Base-by-base conservation (phyloP, 1,139 yeast genomes). In the Lizanozyma gosingica region DNA sequence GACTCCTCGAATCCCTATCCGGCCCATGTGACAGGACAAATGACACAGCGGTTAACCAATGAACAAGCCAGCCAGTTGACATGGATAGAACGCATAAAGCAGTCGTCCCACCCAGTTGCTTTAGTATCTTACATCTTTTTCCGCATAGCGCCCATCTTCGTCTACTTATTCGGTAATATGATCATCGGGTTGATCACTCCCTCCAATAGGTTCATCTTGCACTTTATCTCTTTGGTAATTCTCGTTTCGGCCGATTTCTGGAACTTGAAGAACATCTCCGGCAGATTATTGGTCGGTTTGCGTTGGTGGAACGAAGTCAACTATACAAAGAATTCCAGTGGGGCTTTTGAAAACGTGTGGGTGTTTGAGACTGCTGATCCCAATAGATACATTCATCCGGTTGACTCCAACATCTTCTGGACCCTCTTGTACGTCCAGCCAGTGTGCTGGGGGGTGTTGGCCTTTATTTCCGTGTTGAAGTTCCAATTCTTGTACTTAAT, bases 341-440 rank as follows among this genome's bases (percentile, higher is more conserved):
- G 92, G 3, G 68, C 63, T 17, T 65, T 65, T 34, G 83, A 81
- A 47, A 81, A 85, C 46, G 77, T 83, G 15, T 86, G 95, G 95
- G 94, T 86, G 15, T 86, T 86, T 57, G 95, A 86, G 58, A 79
- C 87, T 2, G 92, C 94, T 2, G 86, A 84, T 53, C 94, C 94
- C 1, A 73, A 74, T 44, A 71, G 94, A 40, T 78, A 82, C 49
- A 84, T 90, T 51, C 92, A 90, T 54, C 95, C 96, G 27, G 85
- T 92, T 39, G 98, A 92, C 56, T 82, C 94, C 4, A 83, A 80
- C 51, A 74, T 86, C 42, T 92, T 92, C 55, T 92, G 98, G 98
- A 50, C 78, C 39, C 68, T 88, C 37, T 57, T 85, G 37, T 92
- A 92, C 54, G 65, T 72, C 1, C 76, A 86, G 14, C 97, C 97